A percentile compares a stretch with the other conserved stretches of the same genome.
These are phyloP conservation scores for Westerdykella sp. DNA, from an alignment of 2,329 filamentous ascomycete genomes.

Conservation along the genomic window DNA sequence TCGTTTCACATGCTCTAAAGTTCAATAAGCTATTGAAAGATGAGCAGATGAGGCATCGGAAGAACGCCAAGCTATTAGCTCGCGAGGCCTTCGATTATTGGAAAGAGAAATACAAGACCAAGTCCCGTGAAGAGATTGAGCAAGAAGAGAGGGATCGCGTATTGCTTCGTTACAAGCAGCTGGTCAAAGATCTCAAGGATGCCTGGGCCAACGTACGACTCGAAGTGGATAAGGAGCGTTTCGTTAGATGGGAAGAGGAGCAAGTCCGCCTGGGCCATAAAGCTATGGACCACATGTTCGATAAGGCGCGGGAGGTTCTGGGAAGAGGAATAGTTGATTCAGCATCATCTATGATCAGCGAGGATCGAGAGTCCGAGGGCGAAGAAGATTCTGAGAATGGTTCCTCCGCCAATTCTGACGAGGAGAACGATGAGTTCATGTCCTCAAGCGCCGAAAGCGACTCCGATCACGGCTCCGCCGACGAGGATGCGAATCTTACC, in stretches of 20 bases:
- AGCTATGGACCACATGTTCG: constrained; percentile 67
- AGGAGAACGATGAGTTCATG: constrained; percentile 41
- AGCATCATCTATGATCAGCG: constrained; percentile 35
- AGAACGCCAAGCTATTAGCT: constrained; percentile 72
- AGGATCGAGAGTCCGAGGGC: constrained; percentile 37
- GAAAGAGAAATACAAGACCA: constrained; percentile 55
- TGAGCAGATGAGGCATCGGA: constrained; percentile 71
- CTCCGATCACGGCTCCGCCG: constrained; percentile 38
- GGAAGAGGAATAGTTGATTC: constrained; percentile 29
- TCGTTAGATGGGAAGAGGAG: constrained; percentile 56
- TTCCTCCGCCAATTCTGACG: constrained; percentile 29
- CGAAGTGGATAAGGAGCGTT: constrained; percentile 52
- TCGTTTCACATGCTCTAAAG: constrained; percentile 70
- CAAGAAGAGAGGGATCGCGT: constrained; percentile 66
- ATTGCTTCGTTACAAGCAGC: constrained; percentile 62
- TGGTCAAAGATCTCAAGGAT: constrained; percentile 59
- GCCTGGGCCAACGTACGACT: constrained; percentile 55
- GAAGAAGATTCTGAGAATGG: constrained; percentile 39
- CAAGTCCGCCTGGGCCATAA: constrained; percentile 52
- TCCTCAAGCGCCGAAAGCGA: constrained; percentile 23
- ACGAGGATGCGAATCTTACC: constrained; percentile 60
- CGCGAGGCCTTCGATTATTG: constrained; percentile 72
- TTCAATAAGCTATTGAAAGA: constrained; percentile 73
- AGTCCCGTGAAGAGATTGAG: constrained; percentile 65
- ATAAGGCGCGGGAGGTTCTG: constrained; percentile 53